These are phyloP conservation scores for Clonostachys byssicola DNA, from an alignment of 2,329 filamentous ascomycete genomes.

Conservation along the genomic window DNA sequence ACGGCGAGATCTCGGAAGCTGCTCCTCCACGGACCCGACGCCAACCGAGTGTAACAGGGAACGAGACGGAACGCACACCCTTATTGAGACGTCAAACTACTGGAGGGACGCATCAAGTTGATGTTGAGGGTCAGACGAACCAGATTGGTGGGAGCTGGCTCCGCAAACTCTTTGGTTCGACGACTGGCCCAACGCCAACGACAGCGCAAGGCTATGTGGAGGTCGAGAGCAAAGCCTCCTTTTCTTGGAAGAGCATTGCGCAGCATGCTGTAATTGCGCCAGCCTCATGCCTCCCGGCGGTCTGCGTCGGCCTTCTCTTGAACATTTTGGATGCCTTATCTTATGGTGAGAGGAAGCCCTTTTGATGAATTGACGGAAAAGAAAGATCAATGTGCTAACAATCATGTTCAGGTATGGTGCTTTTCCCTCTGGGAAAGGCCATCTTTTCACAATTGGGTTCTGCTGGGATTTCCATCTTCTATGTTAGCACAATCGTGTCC, in stretches of 20 bases:
- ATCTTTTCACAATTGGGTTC: constrained; percentile 83
- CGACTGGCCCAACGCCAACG: too few relatives aligned
- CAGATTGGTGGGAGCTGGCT: constrained; percentile 24
- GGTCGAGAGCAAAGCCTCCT: too few relatives aligned
- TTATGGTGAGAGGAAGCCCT: constrained; percentile 58
- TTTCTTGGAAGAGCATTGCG: constrained; percentile 7
- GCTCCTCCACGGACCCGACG: neutral
- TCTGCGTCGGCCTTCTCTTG: constrained; percentile 81
- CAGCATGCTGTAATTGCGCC: constrained; percentile 62
- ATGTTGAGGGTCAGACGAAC: constrained; percentile 48
- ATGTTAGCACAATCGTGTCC: constrained; percentile 93
- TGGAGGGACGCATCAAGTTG: constrained; percentile 21
- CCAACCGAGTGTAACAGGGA: neutral
- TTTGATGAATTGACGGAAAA: neutral
- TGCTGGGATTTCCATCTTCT: constrained; percentile 97
- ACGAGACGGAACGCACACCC: constrained; percentile 29
- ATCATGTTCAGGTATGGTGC: constrained; percentile 66
- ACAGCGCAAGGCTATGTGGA: too few relatives aligned
- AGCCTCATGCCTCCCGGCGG: constrained; percentile 72
- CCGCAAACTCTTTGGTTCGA: constrained; percentile 10
- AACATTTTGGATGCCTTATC: constrained; percentile 94
- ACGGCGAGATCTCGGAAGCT: too few relatives aligned
- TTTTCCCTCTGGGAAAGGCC: constrained; percentile 86
- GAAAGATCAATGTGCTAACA: constrained; percentile 5
- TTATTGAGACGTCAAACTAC: constrained; percentile 31